Conservation (phyloP, 164 flowering plant genomes). For the Umbellularia californica region DNA sequence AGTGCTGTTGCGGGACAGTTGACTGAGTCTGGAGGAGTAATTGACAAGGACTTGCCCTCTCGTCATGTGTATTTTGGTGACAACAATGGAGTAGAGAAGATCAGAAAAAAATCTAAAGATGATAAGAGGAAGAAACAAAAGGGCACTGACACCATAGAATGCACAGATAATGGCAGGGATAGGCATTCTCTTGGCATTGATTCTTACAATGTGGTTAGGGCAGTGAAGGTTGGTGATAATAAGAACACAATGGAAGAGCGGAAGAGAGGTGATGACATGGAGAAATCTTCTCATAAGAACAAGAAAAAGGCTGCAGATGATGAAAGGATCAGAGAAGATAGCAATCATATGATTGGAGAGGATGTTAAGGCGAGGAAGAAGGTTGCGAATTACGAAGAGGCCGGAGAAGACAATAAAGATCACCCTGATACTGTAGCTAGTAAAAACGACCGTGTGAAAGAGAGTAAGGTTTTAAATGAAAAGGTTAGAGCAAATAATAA, state of each 20-base stretch:
- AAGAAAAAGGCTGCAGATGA: background rate
- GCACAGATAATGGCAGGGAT: background rate
- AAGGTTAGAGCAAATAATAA: background rate
- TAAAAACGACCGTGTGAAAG: background rate
- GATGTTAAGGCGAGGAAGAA: background rate
- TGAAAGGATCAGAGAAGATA: background rate
- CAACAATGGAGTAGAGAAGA: background rate
- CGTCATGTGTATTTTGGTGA: background rate
- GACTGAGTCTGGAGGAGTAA: background rate
- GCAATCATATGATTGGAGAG: background rate
- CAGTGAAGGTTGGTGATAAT: background rate
- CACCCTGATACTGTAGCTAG: background rate
- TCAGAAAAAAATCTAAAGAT: background rate
- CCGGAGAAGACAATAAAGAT: background rate
- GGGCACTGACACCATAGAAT: background rate
- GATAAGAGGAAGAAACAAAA: background rate
- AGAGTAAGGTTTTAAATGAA: background rate
- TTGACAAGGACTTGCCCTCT: background rate
- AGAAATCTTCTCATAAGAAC: background rate
- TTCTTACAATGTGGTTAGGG: background rate
- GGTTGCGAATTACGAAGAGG: background rate
- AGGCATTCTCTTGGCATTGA: background rate
- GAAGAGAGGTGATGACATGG: background rate
- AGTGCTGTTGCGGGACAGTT: background rate
- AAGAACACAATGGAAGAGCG: background rate